These are phyloP conservation scores for Gossypium laxum DNA, from an alignment of 441 rosid species.

Conservation along the genomic window DNA sequence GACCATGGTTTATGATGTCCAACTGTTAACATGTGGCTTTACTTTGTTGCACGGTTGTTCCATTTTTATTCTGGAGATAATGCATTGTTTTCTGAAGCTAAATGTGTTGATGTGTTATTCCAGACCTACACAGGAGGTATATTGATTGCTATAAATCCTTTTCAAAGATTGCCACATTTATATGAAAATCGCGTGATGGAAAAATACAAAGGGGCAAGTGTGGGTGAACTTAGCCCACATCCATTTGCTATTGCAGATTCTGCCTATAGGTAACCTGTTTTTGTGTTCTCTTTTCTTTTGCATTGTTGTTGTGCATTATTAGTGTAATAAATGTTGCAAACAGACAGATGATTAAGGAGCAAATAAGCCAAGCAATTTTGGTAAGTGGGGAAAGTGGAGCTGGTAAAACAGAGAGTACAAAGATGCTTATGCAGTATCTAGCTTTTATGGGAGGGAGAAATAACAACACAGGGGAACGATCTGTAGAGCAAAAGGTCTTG, in stretches of 20 bases:
- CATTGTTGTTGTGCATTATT: slow-evolving; percentile 12
- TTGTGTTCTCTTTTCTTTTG: slow-evolving; percentile 1
- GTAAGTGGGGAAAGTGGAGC: slow-evolving; percentile 84
- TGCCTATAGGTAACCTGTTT: slow-evolving; percentile 49
- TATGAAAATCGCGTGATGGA: slow-evolving; percentile 46
- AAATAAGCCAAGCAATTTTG: slow-evolving; percentile 57
- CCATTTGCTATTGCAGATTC: slow-evolving; percentile 74
- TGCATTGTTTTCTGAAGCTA: slow-evolving; percentile 13
- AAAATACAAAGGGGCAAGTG: slow-evolving; percentile 46
- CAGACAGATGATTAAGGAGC: slow-evolving; percentile 65
- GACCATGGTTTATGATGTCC: slow-evolving; percentile 3
- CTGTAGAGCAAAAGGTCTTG: slow-evolving; percentile 71
- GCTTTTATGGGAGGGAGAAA: slow-evolving; percentile 66
- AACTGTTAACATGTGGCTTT: neutral
- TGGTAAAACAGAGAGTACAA: slow-evolving; percentile 73
- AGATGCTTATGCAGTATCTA: slow-evolving; percentile 66
- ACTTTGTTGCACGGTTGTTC: neutral
- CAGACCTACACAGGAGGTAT: slow-evolving; percentile 77
- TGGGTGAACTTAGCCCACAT: slow-evolving; percentile 65
- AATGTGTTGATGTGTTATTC: slow-evolving; percentile 21
- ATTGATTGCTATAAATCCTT: slow-evolving; percentile 70
- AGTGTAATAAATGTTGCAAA: slow-evolving; percentile 15
- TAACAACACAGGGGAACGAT: slow-evolving; percentile 36
- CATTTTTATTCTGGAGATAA: neutral
- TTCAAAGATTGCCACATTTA: slow-evolving; percentile 54